A percentile compares a stretch with the other conserved stretches of the same genome.
Conservation (phyloP, 1,284 basidiomycete genomes). For the Naganishia sp. region DNA sequence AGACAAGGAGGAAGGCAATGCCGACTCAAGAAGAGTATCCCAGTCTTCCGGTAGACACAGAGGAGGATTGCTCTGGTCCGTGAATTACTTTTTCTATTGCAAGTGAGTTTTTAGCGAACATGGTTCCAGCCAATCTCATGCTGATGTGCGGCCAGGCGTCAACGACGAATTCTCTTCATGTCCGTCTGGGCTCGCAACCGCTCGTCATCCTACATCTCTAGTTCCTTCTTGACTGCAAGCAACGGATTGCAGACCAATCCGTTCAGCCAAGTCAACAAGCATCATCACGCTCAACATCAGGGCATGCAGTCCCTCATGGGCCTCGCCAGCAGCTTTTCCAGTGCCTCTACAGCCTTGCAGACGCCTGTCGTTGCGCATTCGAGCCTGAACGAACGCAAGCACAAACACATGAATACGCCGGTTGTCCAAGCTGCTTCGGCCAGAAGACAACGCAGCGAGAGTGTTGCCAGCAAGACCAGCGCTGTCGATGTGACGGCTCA, state of each 20-base stretch:
- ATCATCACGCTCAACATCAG: slow-evolving; percentile 10
- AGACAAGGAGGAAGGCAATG: slow-evolving; percentile 18
- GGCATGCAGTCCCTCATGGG: slow-evolving; percentile 22
- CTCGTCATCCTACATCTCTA: slow-evolving; percentile 29
- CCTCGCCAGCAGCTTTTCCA: slow-evolving; percentile 24
- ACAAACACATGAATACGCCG: slow-evolving; percentile 3
- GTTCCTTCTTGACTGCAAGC: slow-evolving; percentile 6
- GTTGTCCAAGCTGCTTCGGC: slow-evolving; percentile 24
- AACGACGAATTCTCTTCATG: slow-evolving; percentile 90
- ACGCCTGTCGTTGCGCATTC: slow-evolving; percentile 6
- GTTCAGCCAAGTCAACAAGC: slow-evolving; percentile 22
- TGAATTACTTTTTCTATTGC: slow-evolving; percentile 97
- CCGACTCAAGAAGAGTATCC: slow-evolving; percentile 10
- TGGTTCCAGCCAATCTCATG: neutral
- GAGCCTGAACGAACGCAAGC: slow-evolving; percentile 9
- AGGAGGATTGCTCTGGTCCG: slow-evolving; percentile 92
- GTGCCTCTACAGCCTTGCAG: slow-evolving; percentile 4
- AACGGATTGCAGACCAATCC: slow-evolving; percentile 18
- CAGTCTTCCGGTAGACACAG: slow-evolving; percentile 47
- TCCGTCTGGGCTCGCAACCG: slow-evolving; percentile 85
- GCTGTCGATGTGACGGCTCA: slow-evolving; percentile 13
- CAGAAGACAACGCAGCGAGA: slow-evolving; percentile 27
- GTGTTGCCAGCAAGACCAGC: slow-evolving; percentile 22
- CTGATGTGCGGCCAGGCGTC: slow-evolving; percentile 43
- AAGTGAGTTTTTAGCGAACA: slow-evolving; percentile 59